Evolutionary conservation across 2,329 filamentous ascomycete species (phyloP), one percentile per base, ranked within the genome.

Genomic region (Aureobasidium vineae): DNA sequence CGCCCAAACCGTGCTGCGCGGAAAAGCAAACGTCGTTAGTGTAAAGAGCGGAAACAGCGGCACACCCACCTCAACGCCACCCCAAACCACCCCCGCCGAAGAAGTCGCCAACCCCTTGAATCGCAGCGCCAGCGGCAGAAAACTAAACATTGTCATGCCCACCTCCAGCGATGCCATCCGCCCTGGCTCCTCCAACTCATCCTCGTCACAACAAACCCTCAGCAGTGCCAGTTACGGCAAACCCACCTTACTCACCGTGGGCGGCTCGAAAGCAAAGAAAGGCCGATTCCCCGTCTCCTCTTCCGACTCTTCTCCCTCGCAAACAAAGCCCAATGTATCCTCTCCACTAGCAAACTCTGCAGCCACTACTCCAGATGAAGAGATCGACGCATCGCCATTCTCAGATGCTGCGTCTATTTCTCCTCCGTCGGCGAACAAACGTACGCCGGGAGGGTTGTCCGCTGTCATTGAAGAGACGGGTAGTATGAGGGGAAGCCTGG

Each of bases 11-110:
- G 90, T 91, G 67, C 90, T 94, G 75, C 87, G 92, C 68, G 90
- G 90, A 70, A 96, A 95, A 78, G 92, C 95, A 11, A 93, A 92
- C 41, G 89, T 98, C 74, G 92, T 99, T 75, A 97, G 91, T 73
- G 92, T 99, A 70, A 95, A 92, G 77, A 90, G 90, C 66, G 85
- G 84, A 23, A 83, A 81, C 66, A 83, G 81, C 65, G 86, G 80
- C 72, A 83, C 78, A 63, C 82, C 83, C 38, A 81, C 77, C 36
- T 83, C 81, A 59, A 63, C 65, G 57, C 66, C 45, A 49, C 63
- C 60, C 1, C 43, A 33, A 33, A 59, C 45, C 47, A 77, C 79
- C 28, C 76, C 76, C 1, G 78, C 82, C 66, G 78, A 75, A 3
- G 75, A 79, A 15, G 82, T 89, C 21, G 91, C 91, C 0, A 66